Base-by-base conservation (phyloP, 2,329 filamentous ascomycete species). In the Zelopaecilomyces penicillatus region DNA sequence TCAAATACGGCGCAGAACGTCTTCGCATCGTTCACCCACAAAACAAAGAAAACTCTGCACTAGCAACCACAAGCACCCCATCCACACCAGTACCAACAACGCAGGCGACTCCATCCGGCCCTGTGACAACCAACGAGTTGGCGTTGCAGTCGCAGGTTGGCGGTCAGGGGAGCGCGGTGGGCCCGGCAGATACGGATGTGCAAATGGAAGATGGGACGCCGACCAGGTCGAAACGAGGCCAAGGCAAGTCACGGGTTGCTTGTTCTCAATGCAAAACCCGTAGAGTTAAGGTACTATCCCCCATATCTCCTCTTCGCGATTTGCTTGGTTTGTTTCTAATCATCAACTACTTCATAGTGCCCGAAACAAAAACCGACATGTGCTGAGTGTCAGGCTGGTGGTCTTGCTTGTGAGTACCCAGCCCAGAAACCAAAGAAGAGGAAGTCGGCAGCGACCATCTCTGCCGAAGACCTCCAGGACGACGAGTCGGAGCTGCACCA, bases 11-110 rank as follows among this genome's bases (percentile, higher is more conserved):
- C 19, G 76, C 77, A 5, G 75, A 79, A 54, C 64, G 71, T 10
- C 59, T 81, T 27, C 67, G 73, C 8, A 79, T 81, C 40, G 72
- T 81, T 5, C 75, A 78, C 43, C 75, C 76, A 3, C 62, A 60
- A 6, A 67, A 69, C 33, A 58, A 54, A 39, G 59, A 63, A 11
- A 55, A 58, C 5, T 55, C 58, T 37, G 42, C 50, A 11, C 51
- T 58, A 4, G 58, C 64, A 3, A 49, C 60, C 9, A 43, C 54
- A 6, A 53, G 49, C 49, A 30, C 52, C 37, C 50, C 59, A n/a
- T 49, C 57, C n/a, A 50, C 55, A 29, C 37, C 51, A 30, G 51
- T 52, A 37, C 52, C 54, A 10, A 35, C 44, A 9, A 54, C 50
- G 9, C 52, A 55, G 34, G 37, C 54, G 30, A 52, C 47, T 11